phyloP scores from a whole-genome alignment of 2,329 filamentous ascomycete species.

The Basipetospora chlamydospora region DNA sequence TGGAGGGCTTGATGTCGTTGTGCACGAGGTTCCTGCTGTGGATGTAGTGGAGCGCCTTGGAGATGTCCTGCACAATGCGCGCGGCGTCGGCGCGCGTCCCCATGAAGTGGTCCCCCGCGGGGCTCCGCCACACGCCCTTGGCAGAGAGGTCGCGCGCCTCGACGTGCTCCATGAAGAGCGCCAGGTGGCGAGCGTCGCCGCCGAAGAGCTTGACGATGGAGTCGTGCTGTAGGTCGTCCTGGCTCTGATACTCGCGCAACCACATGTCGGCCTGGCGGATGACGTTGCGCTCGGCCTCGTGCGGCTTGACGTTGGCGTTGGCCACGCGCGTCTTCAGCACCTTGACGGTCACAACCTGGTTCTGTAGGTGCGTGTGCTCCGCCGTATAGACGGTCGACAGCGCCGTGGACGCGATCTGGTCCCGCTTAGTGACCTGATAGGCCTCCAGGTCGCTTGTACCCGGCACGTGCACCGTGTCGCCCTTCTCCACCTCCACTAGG shows the following conservation, averaged over 20 bases:
- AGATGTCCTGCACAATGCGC: slow-evolving; percentile 39
- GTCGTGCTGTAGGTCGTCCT: slow-evolving; percentile 29
- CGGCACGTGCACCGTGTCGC: slow-evolving; percentile 33
- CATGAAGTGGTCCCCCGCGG: slow-evolving; percentile 31
- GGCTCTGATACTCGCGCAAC: slow-evolving; percentile 12
- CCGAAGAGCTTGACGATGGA: slow-evolving; percentile 45
- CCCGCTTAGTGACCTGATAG: slow-evolving; percentile 39
- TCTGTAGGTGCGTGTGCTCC: slow-evolving; percentile 34
- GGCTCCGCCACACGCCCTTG: slow-evolving; percentile 32
- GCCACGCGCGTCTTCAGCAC: slow-evolving; percentile 39
- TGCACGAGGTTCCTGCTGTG: slow-evolving; percentile 39
- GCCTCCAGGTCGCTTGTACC: slow-evolving; percentile 35
- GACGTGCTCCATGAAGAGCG: slow-evolving; percentile 47
- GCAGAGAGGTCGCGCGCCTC: slow-evolving; percentile 39
- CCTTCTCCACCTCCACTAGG: slow-evolving; percentile 33
- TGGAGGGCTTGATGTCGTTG: slow-evolving; percentile 49
- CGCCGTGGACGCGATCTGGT: slow-evolving; percentile 39
- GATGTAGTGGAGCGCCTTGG: slow-evolving; percentile 39
- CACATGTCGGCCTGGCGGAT: slow-evolving; percentile 46
- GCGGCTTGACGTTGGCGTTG: slow-evolving; percentile 26
- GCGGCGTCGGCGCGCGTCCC: slow-evolving; percentile 33
- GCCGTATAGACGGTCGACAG: slow-evolving; percentile 43
- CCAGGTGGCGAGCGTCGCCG: slow-evolving; percentile 44
- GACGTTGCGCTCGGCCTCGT: slow-evolving; percentile 37
- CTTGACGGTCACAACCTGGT: slow-evolving; percentile 44